Conservation (phyloP, 106 monocot species). For the Dendrobium chrysotoxum region DNA sequence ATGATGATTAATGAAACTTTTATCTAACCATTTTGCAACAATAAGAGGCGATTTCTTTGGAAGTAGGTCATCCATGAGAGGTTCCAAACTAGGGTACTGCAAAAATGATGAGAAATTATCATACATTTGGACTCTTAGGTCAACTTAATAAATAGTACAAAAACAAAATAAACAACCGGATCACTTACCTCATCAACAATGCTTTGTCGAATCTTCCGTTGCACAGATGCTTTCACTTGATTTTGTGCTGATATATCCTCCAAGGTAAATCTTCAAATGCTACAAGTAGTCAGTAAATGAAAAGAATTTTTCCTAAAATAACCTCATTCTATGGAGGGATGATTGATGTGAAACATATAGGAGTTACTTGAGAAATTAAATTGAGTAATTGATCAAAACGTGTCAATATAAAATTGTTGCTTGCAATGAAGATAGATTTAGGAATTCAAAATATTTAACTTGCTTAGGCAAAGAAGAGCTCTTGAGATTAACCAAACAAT, state of each 20-base stretch:
- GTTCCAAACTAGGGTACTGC: constrained; percentile 92
- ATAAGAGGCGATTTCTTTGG: constrained; percentile 91
- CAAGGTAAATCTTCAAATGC: constrained; percentile 35
- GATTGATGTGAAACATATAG: too few species aligned
- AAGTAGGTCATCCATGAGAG: constrained; percentile 75
- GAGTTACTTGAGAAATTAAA: too few species aligned
- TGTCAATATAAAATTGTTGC: too few species aligned
- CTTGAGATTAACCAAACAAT: too few species aligned
- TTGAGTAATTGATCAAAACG: too few species aligned
- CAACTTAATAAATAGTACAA: not conserved
- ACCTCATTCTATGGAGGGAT: not conserved
- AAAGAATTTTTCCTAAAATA: not conserved
- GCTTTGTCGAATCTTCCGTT: constrained; percentile 53
- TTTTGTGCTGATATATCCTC: constrained; percentile 65
- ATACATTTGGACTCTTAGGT: not conserved
- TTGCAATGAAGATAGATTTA: too few species aligned
- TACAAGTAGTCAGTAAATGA: not conserved
- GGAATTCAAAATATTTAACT: too few species aligned
- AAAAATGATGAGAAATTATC: constrained; percentile 2
- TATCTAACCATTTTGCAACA: constrained; percentile 91
- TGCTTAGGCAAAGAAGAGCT: too few species aligned
- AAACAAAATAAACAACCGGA: not conserved
- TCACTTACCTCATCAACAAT: constrained; percentile 45
- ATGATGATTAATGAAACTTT: not conserved
- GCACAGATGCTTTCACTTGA: constrained; percentile 66